phyloP scores from a whole-genome alignment of 2,329 filamentous ascomycete species.

The Fusarium abutilonis region DNA sequence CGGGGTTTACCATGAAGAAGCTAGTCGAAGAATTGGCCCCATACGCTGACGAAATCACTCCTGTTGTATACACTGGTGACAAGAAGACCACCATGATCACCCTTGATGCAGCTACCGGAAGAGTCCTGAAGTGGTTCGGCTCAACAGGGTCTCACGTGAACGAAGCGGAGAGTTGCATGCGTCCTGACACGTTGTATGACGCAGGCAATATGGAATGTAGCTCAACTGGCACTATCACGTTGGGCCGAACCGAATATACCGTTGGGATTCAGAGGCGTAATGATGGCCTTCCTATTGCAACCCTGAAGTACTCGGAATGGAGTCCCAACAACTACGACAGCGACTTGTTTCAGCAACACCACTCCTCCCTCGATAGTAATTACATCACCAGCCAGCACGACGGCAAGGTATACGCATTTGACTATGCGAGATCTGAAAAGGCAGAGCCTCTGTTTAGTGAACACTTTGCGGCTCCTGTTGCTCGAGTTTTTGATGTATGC shows the following conservation, averaged over 20 bases:
- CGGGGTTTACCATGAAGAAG: conserved; percentile 81
- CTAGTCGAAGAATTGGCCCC: conserved; percentile 85
- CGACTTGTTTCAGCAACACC: conserved; percentile 87
- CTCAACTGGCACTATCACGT: conserved; percentile 79
- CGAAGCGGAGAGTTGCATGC: conserved; percentile 78
- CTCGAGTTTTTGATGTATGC: conserved; percentile 87
- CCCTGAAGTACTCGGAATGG: conserved; percentile 94
- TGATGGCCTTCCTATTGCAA: conserved; percentile 81
- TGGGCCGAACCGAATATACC: conserved; percentile 89
- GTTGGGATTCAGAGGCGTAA: conserved; percentile 84
- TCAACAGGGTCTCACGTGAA: conserved; percentile 74
- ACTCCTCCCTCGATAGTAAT: conserved; percentile 80
- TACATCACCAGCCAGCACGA: conserved; percentile 91
- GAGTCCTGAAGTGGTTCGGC: conserved; percentile 85
- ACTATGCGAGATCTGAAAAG: conserved; percentile 66
- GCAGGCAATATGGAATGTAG: conserved; percentile 79
- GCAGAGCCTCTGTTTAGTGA: conserved; percentile 71
- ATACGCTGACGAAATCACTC: conserved; percentile 77
- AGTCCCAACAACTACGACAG: conserved; percentile 88
- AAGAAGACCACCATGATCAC: conserved; percentile 92
- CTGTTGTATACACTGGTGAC: conserved; percentile 87
- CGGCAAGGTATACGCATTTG: conserved; percentile 83
- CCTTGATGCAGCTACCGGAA: conserved; percentile 85
- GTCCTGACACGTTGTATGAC: conserved; percentile 72
- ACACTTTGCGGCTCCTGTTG: conserved; percentile 79